A percentile compares a stretch with the other conserved stretches of the same genome.
phyloP scores from a whole-genome alignment of 257 asterid genomes.

The Scutellaria baicalensis region DNA sequence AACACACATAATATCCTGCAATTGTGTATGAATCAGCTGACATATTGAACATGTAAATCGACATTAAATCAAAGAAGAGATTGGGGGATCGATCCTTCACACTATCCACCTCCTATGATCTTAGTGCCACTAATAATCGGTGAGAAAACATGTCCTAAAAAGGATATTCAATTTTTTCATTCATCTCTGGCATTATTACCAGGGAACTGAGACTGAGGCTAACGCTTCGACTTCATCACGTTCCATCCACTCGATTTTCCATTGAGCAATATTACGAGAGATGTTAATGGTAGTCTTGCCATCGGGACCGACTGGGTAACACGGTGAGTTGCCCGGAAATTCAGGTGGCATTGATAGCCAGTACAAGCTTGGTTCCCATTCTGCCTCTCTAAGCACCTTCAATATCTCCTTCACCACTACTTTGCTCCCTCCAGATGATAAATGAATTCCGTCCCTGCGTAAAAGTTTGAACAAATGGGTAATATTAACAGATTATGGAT shows the following conservation, averaged over 20 bases:
- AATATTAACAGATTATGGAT: neutral
- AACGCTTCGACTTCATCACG: constrained; percentile 8
- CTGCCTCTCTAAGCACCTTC: constrained; percentile 36
- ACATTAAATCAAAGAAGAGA: neutral
- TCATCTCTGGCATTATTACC: neutral
- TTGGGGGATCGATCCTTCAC: neutral
- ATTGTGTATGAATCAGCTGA: too few species aligned
- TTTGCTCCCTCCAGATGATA: constrained; percentile 36
- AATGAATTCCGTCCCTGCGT: constrained; percentile 49
- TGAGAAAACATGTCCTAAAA: neutral
- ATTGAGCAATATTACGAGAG: constrained; percentile 6
- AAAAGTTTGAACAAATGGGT: neutral
- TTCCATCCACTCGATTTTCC: constrained; percentile 44
- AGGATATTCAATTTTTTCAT: neutral
- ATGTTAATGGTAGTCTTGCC: constrained; percentile 21
- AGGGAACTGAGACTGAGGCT: constrained; percentile 2
- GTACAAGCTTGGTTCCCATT: constrained; percentile 53
- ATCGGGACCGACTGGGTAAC: constrained; percentile 20
- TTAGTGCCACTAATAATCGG: neutral
- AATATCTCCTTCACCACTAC: constrained; percentile 38
- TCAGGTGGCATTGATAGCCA: constrained; percentile 40
- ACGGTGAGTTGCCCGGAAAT: constrained; percentile 32
- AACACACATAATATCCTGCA: too few species aligned
- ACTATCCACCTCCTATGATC: neutral
- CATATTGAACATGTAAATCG: too few species aligned